Conservation (phyloP, 331 rosid genomes). For the Stylosanthes scabra region DNA sequence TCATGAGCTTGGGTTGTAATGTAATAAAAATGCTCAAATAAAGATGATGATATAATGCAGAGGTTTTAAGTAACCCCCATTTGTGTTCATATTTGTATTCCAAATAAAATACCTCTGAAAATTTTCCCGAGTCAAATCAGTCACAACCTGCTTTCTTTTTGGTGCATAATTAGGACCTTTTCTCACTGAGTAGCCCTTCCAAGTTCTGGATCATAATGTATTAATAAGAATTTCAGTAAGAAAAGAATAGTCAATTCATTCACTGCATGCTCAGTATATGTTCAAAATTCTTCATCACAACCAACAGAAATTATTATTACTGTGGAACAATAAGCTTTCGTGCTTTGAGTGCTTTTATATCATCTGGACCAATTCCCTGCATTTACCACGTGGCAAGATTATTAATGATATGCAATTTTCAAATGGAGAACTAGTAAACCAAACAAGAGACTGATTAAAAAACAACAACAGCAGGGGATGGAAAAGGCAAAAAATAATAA, state of each 20-base stretch:
- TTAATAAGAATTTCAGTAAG: constrained; percentile 8
- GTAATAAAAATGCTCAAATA: constrained; percentile 18
- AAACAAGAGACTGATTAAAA: background rate
- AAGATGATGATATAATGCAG: background rate
- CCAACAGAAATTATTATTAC: constrained; percentile 49
- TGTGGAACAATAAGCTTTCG: constrained; percentile 81
- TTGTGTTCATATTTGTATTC: background rate
- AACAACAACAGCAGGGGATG: background rate
- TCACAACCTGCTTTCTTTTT: constrained; percentile 76
- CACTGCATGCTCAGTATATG: constrained; percentile 4
- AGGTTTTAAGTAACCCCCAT: constrained; percentile 7
- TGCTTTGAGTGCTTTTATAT: constrained; percentile 78
- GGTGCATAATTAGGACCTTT: constrained; percentile 91
- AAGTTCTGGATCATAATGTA: constrained; percentile 58
- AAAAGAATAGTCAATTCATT: constrained; percentile 22
- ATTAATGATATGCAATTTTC: constrained; percentile 11
- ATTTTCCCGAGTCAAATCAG: constrained; percentile 89
- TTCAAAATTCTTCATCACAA: constrained; percentile 14
- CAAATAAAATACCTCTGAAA: constrained; percentile 68
- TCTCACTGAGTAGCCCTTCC: constrained; percentile 81
- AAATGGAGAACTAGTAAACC: constrained; percentile 21
- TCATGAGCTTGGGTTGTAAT: constrained; percentile 31
- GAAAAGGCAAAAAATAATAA: background rate
- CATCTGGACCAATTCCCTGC: constrained; percentile 73
- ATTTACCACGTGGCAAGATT: constrained; percentile 35